Conservation (phyloP, 2,329 filamentous ascomycete genomes). For the Fonsecaea erecta region DNA sequence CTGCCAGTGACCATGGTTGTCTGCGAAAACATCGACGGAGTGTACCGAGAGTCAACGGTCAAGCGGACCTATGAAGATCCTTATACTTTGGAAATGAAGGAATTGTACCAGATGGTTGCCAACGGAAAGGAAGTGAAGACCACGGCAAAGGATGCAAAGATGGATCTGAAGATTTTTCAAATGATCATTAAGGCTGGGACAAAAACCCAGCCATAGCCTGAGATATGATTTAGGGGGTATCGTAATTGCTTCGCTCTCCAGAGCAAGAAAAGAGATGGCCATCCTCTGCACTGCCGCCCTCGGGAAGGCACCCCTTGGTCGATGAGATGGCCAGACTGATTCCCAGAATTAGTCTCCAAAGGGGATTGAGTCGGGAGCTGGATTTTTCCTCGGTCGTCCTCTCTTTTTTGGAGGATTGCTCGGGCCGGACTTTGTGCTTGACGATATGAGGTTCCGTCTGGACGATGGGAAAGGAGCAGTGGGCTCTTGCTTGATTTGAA, state of each 20-base stretch:
- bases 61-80: slow-evolving; percentile 55
- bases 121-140: slow-evolving; percentile 50
- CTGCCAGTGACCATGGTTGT: slow-evolving; percentile 58
- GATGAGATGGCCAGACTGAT: neutral
- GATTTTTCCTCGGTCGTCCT: slow-evolving; percentile 30
- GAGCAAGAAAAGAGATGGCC: neutral
- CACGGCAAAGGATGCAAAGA: slow-evolving; percentile 47
- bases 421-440: neutral
- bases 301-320: neutral
- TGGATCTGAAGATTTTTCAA: slow-evolving; percentile 48
- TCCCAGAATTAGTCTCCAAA: neutral
- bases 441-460: neutral
- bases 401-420: slow-evolving; percentile 24
- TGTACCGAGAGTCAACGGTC: slow-evolving; percentile 48
- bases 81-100: slow-evolving; percentile 51
- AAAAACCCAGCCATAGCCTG: neutral
- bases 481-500: slow-evolving; percentile 29
- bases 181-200: slow-evolving; percentile 45
- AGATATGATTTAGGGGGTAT: neutral
- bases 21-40: slow-evolving; percentile 49
- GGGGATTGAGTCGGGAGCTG: neutral
- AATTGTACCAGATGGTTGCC: slow-evolving; percentile 46
- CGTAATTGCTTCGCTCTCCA: neutral
- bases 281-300: neutral
- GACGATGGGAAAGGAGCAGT: slow-evolving; percentile 5